Percentiles rank a stretch among this genome's conserved stretches.
Conservation (phyloP, 805 yeast genomes). For the Yarrowia hollandica region DNA sequence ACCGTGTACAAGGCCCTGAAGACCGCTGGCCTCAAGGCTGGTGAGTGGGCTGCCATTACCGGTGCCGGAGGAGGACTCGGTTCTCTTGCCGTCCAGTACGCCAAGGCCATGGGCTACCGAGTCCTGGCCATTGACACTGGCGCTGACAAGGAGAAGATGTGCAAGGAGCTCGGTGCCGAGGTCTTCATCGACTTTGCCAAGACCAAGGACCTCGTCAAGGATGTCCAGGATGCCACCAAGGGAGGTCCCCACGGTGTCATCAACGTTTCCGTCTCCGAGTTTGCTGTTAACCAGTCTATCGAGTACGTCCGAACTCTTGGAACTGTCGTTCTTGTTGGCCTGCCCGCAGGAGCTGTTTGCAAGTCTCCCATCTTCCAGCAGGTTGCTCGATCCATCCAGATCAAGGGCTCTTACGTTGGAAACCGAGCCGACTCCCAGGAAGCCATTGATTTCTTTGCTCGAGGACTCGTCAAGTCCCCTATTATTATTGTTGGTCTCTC, state of each 20-base stretch:
- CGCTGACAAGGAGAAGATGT: conserved; percentile 57
- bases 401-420: conserved; percentile 61
- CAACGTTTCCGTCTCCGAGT: conserved; percentile 61
- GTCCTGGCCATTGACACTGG: conserved; percentile 74
- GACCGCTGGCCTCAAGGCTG: conserved; percentile 68
- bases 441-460: conserved; percentile 55
- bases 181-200: conserved; percentile 57
- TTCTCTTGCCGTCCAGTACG: conserved; percentile 71
- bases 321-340: conserved; percentile 60
- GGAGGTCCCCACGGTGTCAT: conserved; percentile 73
- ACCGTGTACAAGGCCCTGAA: conserved; percentile 89
- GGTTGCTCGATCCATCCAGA: conserved; percentile 55
- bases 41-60: conserved; percentile 73
- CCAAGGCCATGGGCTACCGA: conserved; percentile 73
- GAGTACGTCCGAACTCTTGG: conserved; percentile 51
- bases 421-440: conserved; percentile 62
- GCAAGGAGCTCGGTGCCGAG: conserved; percentile 63
- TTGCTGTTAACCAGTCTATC: conserved; percentile 58
- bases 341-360: conserved; percentile 62
- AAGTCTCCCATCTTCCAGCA: conserved; percentile 54
- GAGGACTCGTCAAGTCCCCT: conserved; percentile 56
- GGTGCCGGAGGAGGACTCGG: conserved; percentile 86
- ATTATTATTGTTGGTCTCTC: conserved; percentile 57
- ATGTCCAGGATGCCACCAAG: conserved; percentile 49
- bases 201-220: conserved; percentile 51